These are phyloP conservation scores for Rhynchosporium secalis DNA, from an alignment of 2,329 filamentous ascomycete species.

Conservation along the genomic window DNA sequence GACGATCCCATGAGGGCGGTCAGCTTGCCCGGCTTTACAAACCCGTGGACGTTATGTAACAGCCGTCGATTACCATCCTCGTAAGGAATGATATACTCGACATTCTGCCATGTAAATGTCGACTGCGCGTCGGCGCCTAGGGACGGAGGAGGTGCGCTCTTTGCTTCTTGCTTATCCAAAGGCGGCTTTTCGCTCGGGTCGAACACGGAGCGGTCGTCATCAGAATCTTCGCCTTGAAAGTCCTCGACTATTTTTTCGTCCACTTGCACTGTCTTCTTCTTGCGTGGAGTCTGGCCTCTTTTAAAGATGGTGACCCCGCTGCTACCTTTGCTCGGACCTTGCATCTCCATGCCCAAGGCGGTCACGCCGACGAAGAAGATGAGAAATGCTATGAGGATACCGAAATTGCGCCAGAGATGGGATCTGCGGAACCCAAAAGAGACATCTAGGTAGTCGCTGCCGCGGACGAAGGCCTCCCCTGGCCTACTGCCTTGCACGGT, in stretches of 20 bases:
- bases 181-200: neutral
- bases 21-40: slow-evolving; percentile 68
- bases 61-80: neutral
- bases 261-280: slow-evolving; percentile 1
- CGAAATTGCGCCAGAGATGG: slow-evolving; percentile 3
- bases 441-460: slow-evolving; percentile 1
- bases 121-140: neutral
- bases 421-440: slow-evolving; percentile 2
- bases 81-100: neutral
- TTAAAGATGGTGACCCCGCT: slow-evolving; percentile 5
- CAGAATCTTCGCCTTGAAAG: neutral
- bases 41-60: slow-evolving; percentile 72
- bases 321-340: slow-evolving; percentile 2
- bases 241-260: neutral
- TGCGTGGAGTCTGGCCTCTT: slow-evolving; percentile 2
- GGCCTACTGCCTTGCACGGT: slow-evolving; percentile 3
- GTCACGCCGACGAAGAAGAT: slow-evolving; percentile 8
- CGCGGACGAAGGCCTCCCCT: neutral
- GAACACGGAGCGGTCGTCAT: neutral
- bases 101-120: neutral
- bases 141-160: neutral
- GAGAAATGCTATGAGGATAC: neutral
- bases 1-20: slow-evolving; percentile 61
- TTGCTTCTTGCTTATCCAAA: neutral
- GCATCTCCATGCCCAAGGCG: neutral